Evolutionary conservation across 2,329 filamentous ascomycete species (phyloP), one percentile per base, ranked within the genome.

Genomic region (Cladosporium oxysporum): DNA sequence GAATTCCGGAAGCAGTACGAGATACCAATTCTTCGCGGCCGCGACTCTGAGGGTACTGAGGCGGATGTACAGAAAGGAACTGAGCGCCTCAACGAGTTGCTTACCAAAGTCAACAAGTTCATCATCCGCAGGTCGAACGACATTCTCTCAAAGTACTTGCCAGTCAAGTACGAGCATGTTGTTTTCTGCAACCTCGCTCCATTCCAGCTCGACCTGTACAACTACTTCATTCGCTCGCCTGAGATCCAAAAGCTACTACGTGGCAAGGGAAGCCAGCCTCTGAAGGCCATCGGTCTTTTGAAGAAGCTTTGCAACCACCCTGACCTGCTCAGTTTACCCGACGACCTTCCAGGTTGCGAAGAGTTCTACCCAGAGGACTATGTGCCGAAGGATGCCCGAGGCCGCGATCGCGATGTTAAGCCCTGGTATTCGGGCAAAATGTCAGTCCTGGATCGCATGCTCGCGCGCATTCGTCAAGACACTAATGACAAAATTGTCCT

Each of bases 281-380:
- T 99, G 58, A 98, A 98, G 78, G 95, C 95, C 8, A 99, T 99
- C 77, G 93, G 92, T 55, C 89, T 99, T 71, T 85, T 99, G 74
- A 99, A 99, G 81, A 99, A 99, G 78, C 88, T 99, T 16, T 99
- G 96, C 83, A 99, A 99, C 72, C 95, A 99, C 73, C 95, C 95
- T 0, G 95, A 99, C 76, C 85, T 99, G 3, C 86, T 99, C 37
- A 91, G 93, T 68, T 83, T 98, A 1, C 83, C 90, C 0, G 87
- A 88, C 0, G 95, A 99, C 75, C 82, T 99, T 33, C 93, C 94
- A 0, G 95, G 95, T 5, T 93, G 90, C 66, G 93, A 99, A 73
- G 76, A 87, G 31, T 87, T 87, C 71, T 95, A 89, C 74, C 95
- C 95, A 0, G 89, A 91, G 1, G 94, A 96, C 74, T 99, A 92